Percentiles rank a stretch among this genome's conserved stretches.
These are phyloP conservation scores for Hyparrhenia diplandra DNA, from an alignment of 176 grass and related monocot genomes.

Conservation along the genomic window DNA sequence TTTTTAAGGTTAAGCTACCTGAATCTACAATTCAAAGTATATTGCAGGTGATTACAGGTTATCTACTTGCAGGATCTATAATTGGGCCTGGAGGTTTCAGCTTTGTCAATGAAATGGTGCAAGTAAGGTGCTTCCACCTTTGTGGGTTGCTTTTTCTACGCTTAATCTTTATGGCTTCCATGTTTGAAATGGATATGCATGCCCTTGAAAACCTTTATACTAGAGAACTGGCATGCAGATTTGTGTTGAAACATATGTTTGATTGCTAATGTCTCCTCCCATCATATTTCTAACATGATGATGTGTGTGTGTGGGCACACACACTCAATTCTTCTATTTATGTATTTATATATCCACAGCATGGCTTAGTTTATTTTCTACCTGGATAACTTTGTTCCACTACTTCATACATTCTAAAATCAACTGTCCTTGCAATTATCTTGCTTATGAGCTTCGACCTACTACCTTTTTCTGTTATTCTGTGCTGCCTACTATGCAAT, in stretches of 20 bases:
- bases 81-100: conserved; percentile 97
- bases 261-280: neutral
- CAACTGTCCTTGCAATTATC: neutral
- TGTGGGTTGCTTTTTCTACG: conserved; percentile 19
- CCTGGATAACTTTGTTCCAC: neutral
- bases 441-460: neutral
- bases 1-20: conserved; percentile 25
- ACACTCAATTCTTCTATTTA: neutral
- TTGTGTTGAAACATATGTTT: neutral
- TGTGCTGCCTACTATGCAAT: neutral
- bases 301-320: no score
- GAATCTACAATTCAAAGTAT: conserved; percentile 30
- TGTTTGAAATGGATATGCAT: conserved; percentile 2
- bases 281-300: neutral
- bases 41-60: conserved; percentile 95
- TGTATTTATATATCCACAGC: neutral
- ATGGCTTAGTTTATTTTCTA: neutral
- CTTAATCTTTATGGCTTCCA: neutral
- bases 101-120: conserved; percentile 99
- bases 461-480: neutral
- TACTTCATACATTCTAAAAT: neutral
- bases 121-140: conserved; percentile 87
- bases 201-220: neutral
- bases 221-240: neutral
- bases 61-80: conserved; percentile 98